A percentile compares a stretch with the other conserved stretches of the same genome.
These are phyloP conservation scores for Tetraselmis striata DNA, from an alignment of 139 green algal species.

Conservation along the genomic window DNA sequence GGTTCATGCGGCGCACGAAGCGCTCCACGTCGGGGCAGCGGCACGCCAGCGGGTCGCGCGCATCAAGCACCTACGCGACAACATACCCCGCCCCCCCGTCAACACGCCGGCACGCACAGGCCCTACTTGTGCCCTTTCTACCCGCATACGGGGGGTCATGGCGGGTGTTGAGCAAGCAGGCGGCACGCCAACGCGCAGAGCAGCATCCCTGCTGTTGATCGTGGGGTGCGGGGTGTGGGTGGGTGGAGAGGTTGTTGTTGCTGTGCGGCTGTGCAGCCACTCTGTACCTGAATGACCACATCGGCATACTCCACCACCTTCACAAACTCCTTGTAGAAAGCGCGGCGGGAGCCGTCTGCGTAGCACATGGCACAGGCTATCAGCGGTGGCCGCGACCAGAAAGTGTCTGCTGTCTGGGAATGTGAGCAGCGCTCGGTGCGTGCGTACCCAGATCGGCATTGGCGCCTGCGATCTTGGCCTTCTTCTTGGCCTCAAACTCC, in stretches of 20 bases:
- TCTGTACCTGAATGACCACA: conserved; percentile 87
- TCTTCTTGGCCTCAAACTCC: conserved; percentile 7
- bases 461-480: neutral
- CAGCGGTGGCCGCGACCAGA: neutral
- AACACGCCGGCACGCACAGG: too few relatives aligned
- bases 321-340: conserved; percentile 93
- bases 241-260: too few relatives aligned
- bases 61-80: conserved; percentile 82
- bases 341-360: conserved; percentile 67
- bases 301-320: conserved; percentile 88
- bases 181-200: too few relatives aligned
- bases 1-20: conserved; percentile 63
- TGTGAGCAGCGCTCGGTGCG: too few relatives aligned
- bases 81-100: too few relatives aligned
- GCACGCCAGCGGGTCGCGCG: conserved; percentile 83
- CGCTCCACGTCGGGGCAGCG: conserved; percentile 90
- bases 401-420: neutral
- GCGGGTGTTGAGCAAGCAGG: too few relatives aligned
- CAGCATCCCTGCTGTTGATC: too few relatives aligned
- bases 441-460: neutral
- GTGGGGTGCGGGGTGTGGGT: too few relatives aligned
- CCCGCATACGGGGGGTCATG: too few relatives aligned
- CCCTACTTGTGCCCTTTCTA: too few relatives aligned
- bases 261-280: too few relatives aligned
- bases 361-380: too few relatives aligned